phyloP scores from a whole-genome alignment of 768 basidiomycete genomes.

The Lentinula aciculospora region DNA sequence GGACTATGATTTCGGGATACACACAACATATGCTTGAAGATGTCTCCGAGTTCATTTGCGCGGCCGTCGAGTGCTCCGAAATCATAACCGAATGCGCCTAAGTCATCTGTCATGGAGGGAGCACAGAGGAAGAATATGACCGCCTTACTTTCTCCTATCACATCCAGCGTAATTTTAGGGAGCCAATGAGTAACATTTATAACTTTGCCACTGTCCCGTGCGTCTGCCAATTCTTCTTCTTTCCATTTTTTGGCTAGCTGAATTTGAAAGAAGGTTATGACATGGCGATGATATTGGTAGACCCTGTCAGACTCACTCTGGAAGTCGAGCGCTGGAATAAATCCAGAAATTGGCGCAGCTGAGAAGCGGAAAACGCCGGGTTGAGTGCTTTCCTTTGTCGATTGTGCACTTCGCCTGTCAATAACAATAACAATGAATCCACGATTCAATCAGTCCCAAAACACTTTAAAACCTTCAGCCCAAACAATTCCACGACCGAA shows the following conservation, averaged over 20 bases:
- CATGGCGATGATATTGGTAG: too few species aligned
- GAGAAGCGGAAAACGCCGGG: conserved; percentile 23
- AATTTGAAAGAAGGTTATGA: conserved; percentile 10
- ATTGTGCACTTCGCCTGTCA: conserved; percentile 15
- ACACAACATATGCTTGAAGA: conserved; percentile 6
- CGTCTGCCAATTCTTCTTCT: background rate
- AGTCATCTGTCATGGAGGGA: background rate
- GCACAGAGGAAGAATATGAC: background rate
- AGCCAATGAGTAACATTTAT: conserved; percentile 21
- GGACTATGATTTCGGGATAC: background rate
- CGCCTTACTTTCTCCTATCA: conserved; percentile 26
- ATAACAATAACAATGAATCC: too few species aligned
- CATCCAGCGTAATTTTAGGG: conserved; percentile 25
- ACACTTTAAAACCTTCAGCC: conserved; percentile 19
- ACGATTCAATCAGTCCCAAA: too few species aligned
- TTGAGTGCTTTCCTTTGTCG: conserved; percentile 28
- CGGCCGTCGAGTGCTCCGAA: conserved; percentile 14
- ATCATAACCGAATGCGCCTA: conserved; percentile 24
- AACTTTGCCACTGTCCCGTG: background rate
- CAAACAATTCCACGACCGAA: conserved; percentile 19
- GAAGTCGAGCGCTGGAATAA: conserved; percentile 20
- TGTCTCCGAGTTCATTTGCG: background rate
- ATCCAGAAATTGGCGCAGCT: conserved; percentile 19
- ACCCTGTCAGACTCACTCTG: background rate
- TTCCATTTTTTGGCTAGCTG: conserved; percentile 15